Evolutionary conservation across 1,284 basidiomycete species (phyloP), one percentile per base, ranked within the genome.

Genomic region (Ustilago cynodontis): DNA sequence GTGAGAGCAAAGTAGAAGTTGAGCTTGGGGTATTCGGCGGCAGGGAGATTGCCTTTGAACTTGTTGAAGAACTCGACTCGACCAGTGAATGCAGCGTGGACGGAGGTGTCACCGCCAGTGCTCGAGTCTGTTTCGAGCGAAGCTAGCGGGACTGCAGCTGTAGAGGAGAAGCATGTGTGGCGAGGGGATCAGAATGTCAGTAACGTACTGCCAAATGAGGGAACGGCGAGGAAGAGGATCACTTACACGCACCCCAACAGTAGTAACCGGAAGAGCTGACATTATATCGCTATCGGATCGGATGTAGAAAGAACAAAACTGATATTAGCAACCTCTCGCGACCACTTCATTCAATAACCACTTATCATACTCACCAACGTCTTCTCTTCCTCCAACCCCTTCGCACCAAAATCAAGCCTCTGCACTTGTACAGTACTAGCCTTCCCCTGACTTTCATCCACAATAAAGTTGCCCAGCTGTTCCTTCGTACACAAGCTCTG

Each of bases 11-110:
- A 90, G 87, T 98, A 98, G 87, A 98, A 98, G 72, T 91, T 92
- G 82, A 98, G 93, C 90, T 99, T 99, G n/a, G 96, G 96, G 86
- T 98, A 97, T 86, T 99, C 96, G 2, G 93, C 90, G 3, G 95
- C 95, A 3, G 96, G 91, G 20, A 99, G 89, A 85, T 93, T 90
- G 39, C 96, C 96, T 41, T 92, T 88, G 85, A 98, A 98, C 2
- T 89, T 91, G 86, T 98, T 98, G 80, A 90, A 90, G 89, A 98
- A 99, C 51, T 92, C 88, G 49, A 98, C 92, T 29, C 89, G 87
- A 29, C 94, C 96, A 9, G 88, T 88, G 87, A 95, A 99, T 22
- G 89, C 88, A n/a, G 94, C 92, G 82, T 95, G 94, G 49, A 66
- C 56, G 14, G 65, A 47, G 8, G 57, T 16, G 18, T 60, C 66